A percentile compares a stretch with the other conserved stretches of the same genome.
Evolutionary conservation across 306 rosid genomes (phyloP).

Genomic region (Castanospermum australe): DNA sequence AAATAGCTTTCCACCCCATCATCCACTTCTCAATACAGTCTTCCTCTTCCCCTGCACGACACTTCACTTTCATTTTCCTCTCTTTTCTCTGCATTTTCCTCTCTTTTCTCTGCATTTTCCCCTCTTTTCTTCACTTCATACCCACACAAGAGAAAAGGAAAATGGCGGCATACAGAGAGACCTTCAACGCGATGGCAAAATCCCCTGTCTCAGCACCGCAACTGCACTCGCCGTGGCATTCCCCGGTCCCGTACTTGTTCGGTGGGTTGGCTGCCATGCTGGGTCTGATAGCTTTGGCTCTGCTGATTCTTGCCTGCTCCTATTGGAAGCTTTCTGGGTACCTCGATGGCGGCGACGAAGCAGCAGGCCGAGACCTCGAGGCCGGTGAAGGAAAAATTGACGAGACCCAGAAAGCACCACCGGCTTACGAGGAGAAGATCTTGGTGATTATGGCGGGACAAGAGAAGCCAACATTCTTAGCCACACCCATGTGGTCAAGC

Average conservation of each 20-base stretch:
- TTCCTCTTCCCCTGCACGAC: too few species aligned
- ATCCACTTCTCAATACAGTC: conserved; percentile 41
- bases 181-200: conserved; percentile 39
- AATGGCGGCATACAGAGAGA: conserved; percentile 66
- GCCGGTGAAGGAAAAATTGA: conserved; percentile 43
- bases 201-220: conserved; percentile 34
- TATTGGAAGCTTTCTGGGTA: conserved; percentile 96
- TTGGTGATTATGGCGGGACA: conserved; percentile 96
- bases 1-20: conserved; percentile 43
- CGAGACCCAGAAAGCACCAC: conserved; percentile 43
- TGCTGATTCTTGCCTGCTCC: conserved; percentile 89
- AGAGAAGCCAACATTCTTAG: conserved; percentile 80
- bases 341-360: conserved; percentile 47
- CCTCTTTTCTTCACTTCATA: background rate
- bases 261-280: conserved; percentile 96
- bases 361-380: conserved; percentile 61
- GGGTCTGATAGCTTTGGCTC: conserved; percentile 96
- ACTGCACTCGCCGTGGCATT: conserved; percentile 88
- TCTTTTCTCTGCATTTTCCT: background rate
- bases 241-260: conserved; percentile 89
- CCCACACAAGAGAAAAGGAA: background rate
- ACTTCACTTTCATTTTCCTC: background rate
- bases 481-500: conserved; percentile 72
- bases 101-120: background rate
- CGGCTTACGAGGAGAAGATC: conserved; percentile 74